Percentiles rank a stretch among this genome's conserved stretches.
These are phyloP conservation scores for Claviceps sorghi DNA, from an alignment of 2,329 filamentous ascomycete genomes.

Conservation along the genomic window DNA sequence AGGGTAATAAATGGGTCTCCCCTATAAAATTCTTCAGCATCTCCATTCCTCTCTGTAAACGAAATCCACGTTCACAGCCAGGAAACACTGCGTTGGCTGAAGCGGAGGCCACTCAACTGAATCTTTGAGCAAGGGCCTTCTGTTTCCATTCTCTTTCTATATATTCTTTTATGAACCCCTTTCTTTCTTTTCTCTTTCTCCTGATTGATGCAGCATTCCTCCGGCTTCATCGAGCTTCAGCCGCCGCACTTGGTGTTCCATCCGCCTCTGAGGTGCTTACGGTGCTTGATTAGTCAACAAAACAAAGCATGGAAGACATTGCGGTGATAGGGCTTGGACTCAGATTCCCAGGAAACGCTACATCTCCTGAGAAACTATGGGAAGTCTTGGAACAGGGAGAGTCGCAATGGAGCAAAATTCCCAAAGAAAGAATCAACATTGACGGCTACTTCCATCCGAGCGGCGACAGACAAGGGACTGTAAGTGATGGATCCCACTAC, in stretches of 20 bases:
- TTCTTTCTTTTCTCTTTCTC: neutral
- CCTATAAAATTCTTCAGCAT: neutral
- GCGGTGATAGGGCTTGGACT: constrained; percentile 38
- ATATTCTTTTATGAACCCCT: neutral
- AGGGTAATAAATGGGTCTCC: neutral
- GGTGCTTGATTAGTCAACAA: neutral
- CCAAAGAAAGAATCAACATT: constrained; percentile 33
- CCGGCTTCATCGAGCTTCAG: neutral
- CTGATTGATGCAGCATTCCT: neutral
- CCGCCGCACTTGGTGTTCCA: neutral
- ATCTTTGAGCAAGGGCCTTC: neutral
- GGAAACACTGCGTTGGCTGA: neutral
- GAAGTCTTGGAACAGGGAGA: constrained; percentile 28
- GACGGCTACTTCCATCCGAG: constrained; percentile 40
- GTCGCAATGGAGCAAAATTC: constrained; percentile 35
- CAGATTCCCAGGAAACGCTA: constrained; percentile 36
- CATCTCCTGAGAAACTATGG: constrained; percentile 31
- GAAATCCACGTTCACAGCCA: constrained; percentile 1
- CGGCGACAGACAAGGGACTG: constrained; percentile 32
- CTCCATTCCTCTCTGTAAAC: neutral
- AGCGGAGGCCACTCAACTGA: neutral
- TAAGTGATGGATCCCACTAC: constrained; percentile 14
- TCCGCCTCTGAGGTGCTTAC: neutral
- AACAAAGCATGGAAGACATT: constrained; percentile 23
- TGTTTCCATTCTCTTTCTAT: neutral